phyloP scores from a whole-genome alignment of 1,139 yeast genomes.

The Candida glucosophila region DNA sequence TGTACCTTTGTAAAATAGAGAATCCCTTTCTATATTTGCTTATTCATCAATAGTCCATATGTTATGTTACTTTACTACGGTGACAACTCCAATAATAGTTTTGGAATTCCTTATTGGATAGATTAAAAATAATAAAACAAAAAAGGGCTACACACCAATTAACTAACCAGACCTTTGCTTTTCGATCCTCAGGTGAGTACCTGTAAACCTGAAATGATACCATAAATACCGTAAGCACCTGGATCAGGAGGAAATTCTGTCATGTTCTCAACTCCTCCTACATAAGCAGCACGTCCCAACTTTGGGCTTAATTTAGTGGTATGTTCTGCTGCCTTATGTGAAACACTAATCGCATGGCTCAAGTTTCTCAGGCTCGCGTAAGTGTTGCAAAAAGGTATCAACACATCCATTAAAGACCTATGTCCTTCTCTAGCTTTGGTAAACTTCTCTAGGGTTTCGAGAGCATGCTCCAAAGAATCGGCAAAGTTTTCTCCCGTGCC shows the following conservation, averaged over 20 bases:
- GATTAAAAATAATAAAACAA: too few relatives aligned
- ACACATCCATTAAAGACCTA: slow-evolving; percentile 46
- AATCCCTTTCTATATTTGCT: too few relatives aligned
- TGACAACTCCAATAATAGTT: too few relatives aligned
- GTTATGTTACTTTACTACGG: too few relatives aligned
- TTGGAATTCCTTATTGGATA: too few relatives aligned
- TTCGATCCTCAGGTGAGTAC: too few relatives aligned
- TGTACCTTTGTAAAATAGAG: too few relatives aligned
- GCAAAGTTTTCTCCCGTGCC: slow-evolving; percentile 14
- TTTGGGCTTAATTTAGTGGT: slow-evolving; percentile 33
- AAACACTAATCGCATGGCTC: slow-evolving; percentile 21
- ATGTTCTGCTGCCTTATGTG: slow-evolving; percentile 31
- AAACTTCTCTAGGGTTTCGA: slow-evolving; percentile 28
- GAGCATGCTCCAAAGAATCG: slow-evolving; percentile 18
- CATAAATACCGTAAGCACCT: slow-evolving; percentile 29
- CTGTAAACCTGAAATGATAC: slow-evolving; percentile 14
- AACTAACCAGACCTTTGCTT: too few relatives aligned
- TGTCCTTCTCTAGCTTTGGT: slow-evolving; percentile 44
- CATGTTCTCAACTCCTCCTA: slow-evolving; percentile 20
- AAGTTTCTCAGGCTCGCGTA: slow-evolving; percentile 18
- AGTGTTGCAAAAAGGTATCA: slow-evolving; percentile 36
- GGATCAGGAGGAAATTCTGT: slow-evolving; percentile 34
- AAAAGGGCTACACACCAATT: too few relatives aligned
- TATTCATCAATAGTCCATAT: too few relatives aligned
- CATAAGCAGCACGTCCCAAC: slow-evolving; percentile 41